Evolutionary conservation across 2,329 filamentous ascomycete species (phyloP).

Genomic region (Aureobasidium sp.): DNA sequence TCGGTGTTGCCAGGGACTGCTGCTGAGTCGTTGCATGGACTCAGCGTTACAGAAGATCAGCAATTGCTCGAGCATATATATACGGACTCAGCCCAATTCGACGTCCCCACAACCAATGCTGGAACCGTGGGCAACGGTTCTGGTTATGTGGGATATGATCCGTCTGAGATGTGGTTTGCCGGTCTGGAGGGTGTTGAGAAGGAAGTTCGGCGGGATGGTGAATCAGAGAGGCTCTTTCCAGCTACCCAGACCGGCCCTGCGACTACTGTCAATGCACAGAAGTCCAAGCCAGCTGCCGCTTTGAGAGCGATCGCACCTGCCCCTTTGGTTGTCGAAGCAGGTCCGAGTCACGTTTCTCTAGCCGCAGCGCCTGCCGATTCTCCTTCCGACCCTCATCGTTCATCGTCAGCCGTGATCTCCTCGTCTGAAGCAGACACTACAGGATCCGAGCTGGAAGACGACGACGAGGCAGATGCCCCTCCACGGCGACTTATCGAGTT

Average conservation of each 20-base stretch:
- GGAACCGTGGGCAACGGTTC: background rate
- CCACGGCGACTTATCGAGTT: background rate
- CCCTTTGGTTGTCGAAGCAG: background rate
- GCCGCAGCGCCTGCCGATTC: background rate
- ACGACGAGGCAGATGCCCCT: background rate
- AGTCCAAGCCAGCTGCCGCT: too few relatives aligned
- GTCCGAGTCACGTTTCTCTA: background rate
- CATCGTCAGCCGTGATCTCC: background rate
- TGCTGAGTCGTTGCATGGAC: background rate
- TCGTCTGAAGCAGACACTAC: background rate
- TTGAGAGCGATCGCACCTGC: constrained; percentile 2
- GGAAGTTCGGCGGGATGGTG: background rate
- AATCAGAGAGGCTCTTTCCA: background rate
- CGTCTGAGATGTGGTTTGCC: background rate
- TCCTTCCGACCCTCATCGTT: background rate
- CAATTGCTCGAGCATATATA: background rate
- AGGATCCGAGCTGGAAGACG: background rate
- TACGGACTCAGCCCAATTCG: background rate
- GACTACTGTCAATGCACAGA: background rate
- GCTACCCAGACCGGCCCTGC: background rate
- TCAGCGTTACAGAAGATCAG: background rate
- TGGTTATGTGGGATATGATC: background rate
- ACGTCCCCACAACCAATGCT: background rate
- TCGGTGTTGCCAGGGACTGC: background rate
- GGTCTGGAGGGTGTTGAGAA: background rate